phyloP scores from a whole-genome alignment of 805 yeast genomes.

The Candida caryicola region DNA sequence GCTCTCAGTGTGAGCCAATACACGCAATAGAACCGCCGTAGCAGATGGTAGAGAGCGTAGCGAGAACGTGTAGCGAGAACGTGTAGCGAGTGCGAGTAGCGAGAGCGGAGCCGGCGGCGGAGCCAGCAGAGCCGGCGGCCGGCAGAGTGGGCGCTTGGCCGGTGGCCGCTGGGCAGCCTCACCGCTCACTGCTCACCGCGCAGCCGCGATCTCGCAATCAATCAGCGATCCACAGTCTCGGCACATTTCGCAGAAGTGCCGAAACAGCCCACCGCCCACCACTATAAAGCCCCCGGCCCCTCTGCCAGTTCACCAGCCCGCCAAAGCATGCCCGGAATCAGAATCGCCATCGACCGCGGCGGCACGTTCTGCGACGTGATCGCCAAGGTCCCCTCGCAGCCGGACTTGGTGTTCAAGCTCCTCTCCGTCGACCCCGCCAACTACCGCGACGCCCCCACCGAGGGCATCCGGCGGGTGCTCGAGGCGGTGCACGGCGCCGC shows the following conservation, averaged over 20 bases:
- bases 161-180: too few relatives aligned
- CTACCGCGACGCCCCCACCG: constrained; percentile 87
- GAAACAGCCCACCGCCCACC: neutral
- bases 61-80: too few relatives aligned
- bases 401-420: constrained; percentile 70
- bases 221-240: neutral
- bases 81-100: too few relatives aligned
- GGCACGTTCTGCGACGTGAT: constrained; percentile 86
- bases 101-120: too few relatives aligned
- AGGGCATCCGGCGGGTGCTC: constrained; percentile 79
- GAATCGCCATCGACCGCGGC: constrained; percentile 51
- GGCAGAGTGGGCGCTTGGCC: too few relatives aligned
- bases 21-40: constrained; percentile 6
- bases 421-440: constrained; percentile 87
- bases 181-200: too few relatives aligned
- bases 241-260: constrained; percentile 3
- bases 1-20: neutral
- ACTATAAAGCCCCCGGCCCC: neutral
- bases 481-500: constrained; percentile 52
- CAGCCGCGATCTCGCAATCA: too few relatives aligned
- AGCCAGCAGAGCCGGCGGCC: too few relatives aligned
- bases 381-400: constrained; percentile 48
- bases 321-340: constrained; percentile 14
- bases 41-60: too few relatives aligned
- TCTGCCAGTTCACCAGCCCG: neutral